These are phyloP conservation scores for Talaromyces sp. DNA, from an alignment of 2,329 filamentous ascomycete genomes.

Conservation along the genomic window DNA sequence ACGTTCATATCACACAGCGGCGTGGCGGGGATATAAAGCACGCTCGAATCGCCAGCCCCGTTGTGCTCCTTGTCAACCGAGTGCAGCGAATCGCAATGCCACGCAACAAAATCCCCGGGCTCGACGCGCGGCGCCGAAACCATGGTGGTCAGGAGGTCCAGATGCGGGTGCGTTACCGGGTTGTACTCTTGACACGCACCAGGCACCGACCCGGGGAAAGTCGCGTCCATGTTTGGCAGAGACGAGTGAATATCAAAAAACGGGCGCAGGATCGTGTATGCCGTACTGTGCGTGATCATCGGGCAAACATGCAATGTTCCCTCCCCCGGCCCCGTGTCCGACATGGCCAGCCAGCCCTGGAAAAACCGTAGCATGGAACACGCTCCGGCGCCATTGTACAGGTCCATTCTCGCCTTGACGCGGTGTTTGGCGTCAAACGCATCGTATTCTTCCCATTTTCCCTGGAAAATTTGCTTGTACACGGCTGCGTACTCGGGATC, in stretches of 20 bases:
- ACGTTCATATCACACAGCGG: slow-evolving; percentile 73
- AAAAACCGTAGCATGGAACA: slow-evolving; percentile 84
- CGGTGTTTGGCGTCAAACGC: slow-evolving; percentile 72
- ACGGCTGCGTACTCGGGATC: slow-evolving; percentile 63
- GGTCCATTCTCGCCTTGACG: slow-evolving; percentile 62
- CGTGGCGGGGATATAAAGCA: slow-evolving; percentile 84
- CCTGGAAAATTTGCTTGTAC: slow-evolving; percentile 68
- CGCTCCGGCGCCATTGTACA: slow-evolving; percentile 75
- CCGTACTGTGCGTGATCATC: slow-evolving; percentile 66
- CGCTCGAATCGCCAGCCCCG: slow-evolving; percentile 69
- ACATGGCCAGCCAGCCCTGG: slow-evolving; percentile 82
- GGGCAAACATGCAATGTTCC: slow-evolving; percentile 82
- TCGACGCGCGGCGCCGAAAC: slow-evolving; percentile 62
- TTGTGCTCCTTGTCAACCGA: slow-evolving; percentile 74
- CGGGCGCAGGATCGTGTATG: slow-evolving; percentile 75
- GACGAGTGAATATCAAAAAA: slow-evolving; percentile 63
- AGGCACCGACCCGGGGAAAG: slow-evolving; percentile 64
- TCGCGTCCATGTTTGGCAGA: slow-evolving; percentile 34
- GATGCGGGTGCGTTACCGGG: slow-evolving; percentile 61
- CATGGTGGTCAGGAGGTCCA: slow-evolving; percentile 64
- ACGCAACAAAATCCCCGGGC: slow-evolving; percentile 69
- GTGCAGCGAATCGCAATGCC: slow-evolving; percentile 80
- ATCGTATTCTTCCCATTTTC: slow-evolving; percentile 75
- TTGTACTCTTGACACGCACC: slow-evolving; percentile 67
- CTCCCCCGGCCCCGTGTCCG: slow-evolving; percentile 63